Conservation (phyloP, 306 rosid species). For the Ammopiptanthus mongolicus region DNA sequence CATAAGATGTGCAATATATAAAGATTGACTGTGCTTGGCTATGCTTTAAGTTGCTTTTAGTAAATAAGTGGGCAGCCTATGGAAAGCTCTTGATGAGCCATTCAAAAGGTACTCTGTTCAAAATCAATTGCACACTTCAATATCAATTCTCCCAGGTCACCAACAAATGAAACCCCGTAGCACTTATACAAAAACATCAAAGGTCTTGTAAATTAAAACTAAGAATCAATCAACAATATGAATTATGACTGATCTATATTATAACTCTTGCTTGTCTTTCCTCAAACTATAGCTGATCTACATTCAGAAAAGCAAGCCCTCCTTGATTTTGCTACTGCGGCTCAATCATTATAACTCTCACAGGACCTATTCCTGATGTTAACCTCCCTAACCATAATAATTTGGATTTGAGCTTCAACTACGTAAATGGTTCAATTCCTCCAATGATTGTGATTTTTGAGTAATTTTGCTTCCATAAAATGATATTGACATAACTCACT, state of each 20-base stretch:
- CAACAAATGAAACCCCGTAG: conserved; percentile 9
- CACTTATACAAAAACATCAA: neutral
- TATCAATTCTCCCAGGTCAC: neutral
- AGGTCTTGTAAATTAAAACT: neutral
- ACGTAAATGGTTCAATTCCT: conserved; percentile 71
- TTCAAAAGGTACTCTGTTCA: neutral
- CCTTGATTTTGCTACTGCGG: no score
- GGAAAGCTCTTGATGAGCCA: neutral
- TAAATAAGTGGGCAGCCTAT: neutral
- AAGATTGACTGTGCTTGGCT: no score
- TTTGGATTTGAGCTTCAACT: conserved; percentile 73
- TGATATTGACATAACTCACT: no score
- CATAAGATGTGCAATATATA: no score
- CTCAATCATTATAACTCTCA: no score
- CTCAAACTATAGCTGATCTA: no score
- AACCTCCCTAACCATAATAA: conserved; percentile 43
- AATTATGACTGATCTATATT: no score
- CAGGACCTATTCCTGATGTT: conserved; percentile 62
- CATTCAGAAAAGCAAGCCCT: no score
- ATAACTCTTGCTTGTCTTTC: no score
- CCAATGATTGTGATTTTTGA: no score
- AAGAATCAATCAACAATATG: neutral
- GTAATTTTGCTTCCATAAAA: no score
- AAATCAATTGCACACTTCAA: conserved; percentile 6
- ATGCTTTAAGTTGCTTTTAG: neutral